Base-by-base conservation (phyloP, 257 asterid genomes). In the Galeopsis tetrahit region DNA sequence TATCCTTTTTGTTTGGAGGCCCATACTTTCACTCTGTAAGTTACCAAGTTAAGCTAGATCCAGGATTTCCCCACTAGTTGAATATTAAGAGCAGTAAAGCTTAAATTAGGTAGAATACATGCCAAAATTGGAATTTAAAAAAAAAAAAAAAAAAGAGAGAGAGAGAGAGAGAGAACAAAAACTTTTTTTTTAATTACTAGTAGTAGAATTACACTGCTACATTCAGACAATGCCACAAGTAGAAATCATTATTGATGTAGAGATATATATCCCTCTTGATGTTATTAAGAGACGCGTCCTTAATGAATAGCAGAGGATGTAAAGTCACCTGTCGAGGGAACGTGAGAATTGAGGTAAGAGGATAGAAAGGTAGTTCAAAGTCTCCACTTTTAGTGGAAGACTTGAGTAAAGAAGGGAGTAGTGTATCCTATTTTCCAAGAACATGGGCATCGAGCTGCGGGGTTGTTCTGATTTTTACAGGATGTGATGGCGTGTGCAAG, bases 1-100 rank as follows among this genome's bases (percentile, higher is more conserved):
- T 44, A 48, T 59, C 11, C 5, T 52, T 6, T 31, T 6, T 31
- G 2, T 32, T 32, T 17, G 5, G 40, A 44, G 21, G 4, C 51
- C 15, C 52, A 5, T 57, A 13, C 21, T 68, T 53, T 36, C 53
- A 68, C 28, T 15, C 53, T 39, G 55, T 4, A 17, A 53, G 35
- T 44, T 21, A 55, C 65, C 61, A 68, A 52, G 36, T 17, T 35
- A 36, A 9, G 60, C 63, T 17, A 48, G 57, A 68, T 35, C 13
- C 49, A 32, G 53, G 28, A 43, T 65, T 11, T 65, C 10, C 56
- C 55, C 36, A 43, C 31, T 21, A 21, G 28, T 21, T 21, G 28
- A 21, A 21, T 21, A 21, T 21, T 21, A 21, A 21, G 28, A 21
- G 28, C 28, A 21, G 28, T 21, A 21, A 43, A 65, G 31, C 58